phyloP scores from a whole-genome alignment of 305 asterid species.

The Lippia alba region DNA sequence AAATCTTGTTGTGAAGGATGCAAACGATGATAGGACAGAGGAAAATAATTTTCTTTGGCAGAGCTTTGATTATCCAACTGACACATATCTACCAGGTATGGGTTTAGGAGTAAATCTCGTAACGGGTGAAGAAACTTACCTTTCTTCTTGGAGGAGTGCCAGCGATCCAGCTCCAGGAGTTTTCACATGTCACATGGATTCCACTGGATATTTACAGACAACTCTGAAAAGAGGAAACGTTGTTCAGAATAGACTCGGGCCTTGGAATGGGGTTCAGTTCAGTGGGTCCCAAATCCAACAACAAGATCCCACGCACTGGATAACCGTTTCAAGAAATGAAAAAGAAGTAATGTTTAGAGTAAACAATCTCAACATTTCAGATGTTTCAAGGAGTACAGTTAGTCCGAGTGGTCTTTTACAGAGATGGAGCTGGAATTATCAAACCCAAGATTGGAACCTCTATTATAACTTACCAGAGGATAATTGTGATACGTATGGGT shows the following conservation, averaged over 20 bases:
- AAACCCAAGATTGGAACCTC: conserved; percentile 28
- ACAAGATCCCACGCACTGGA: not conserved
- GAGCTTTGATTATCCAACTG: conserved; percentile 35
- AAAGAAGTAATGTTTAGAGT: not conserved
- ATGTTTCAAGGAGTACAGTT: conserved; percentile 26
- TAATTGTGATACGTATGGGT: conserved; percentile 32
- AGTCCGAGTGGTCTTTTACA: conserved; percentile 29
- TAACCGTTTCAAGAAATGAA: not conserved
- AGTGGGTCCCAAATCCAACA: not conserved
- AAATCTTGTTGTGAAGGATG: conserved; percentile 31
- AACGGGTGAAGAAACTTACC: conserved; percentile 15
- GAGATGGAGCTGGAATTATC: conserved; percentile 33
- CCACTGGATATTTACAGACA: conserved; percentile 7
- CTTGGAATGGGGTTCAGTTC: conserved; percentile 26
- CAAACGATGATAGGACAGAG: conserved; percentile 1
- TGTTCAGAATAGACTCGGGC: not conserved
- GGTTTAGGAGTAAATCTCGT: conserved; percentile 31
- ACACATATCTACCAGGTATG: conserved; percentile 25
- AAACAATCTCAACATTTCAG: not conserved
- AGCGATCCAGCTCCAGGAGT: conserved; percentile 42
- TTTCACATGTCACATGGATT: not conserved
- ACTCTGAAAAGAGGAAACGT: not conserved
- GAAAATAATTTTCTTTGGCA: conserved; percentile 32
- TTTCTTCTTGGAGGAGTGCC: conserved; percentile 37
- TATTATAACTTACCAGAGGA: conserved; percentile 18